A percentile compares a stretch with the other conserved stretches of the same genome.
Evolutionary conservation across 1,139 yeast species (phyloP).

Genomic region (Wickerhamomyces sp.): DNA sequence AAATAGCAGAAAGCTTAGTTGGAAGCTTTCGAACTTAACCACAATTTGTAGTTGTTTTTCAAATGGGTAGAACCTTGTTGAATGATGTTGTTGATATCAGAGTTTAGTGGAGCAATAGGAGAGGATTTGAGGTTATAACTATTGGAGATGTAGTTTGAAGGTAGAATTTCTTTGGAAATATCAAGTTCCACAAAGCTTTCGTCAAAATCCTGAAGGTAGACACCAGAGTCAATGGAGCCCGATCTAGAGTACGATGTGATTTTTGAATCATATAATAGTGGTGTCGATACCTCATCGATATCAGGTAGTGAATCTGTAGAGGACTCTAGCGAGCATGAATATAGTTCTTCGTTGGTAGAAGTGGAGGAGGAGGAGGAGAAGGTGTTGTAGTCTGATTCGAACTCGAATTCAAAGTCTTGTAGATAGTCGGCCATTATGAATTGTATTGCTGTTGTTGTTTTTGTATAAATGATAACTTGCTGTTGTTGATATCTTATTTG

Average conservation of each 20-base stretch:
- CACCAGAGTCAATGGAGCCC: constrained; percentile 7
- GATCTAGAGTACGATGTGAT: constrained; percentile 8
- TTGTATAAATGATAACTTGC: no score
- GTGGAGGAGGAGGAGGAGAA: no score
- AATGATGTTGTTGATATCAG: constrained; percentile 16
- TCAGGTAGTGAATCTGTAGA: constrained; percentile 12
- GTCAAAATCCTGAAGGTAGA: constrained; percentile 12
- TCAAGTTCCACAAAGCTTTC: constrained; percentile 20
- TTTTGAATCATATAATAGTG: constrained; percentile 20
- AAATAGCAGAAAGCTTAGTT: neutral
- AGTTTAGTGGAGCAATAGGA: neutral
- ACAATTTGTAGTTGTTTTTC: constrained; percentile 22
- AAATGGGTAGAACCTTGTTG: constrained; percentile 17
- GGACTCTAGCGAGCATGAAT: constrained; percentile 15
- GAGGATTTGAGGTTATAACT: neutral
- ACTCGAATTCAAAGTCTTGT: constrained; percentile 11
- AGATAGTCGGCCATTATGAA: constrained; percentile 13
- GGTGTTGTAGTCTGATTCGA: constrained; percentile 12
- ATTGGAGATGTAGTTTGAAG: constrained; percentile 1
- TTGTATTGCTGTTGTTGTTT: no score
- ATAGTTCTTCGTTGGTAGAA: constrained; percentile 6
- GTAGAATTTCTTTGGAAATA: constrained; percentile 7
- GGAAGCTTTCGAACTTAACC: constrained; percentile 11
- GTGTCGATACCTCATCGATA: constrained; percentile 17
- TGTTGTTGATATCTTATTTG: no score